Conservation (phyloP, 306 rosid species). For the Crataegus laevigata region DNA sequence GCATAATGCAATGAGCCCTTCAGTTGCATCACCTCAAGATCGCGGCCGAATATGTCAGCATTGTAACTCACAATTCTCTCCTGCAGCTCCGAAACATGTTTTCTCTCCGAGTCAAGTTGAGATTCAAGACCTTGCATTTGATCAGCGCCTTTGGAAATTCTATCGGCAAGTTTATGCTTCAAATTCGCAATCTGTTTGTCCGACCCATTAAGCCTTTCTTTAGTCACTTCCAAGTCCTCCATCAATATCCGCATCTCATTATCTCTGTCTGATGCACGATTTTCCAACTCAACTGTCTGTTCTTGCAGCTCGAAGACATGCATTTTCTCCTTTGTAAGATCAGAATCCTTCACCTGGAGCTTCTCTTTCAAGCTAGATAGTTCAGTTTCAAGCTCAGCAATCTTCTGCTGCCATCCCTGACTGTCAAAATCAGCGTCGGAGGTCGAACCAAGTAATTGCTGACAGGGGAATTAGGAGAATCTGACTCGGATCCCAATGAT, state of each 20-base stretch:
- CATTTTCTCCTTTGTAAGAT: slow-evolving; percentile 37
- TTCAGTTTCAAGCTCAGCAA: slow-evolving; percentile 30
- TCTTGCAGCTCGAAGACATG: slow-evolving; percentile 36
- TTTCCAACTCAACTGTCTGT: slow-evolving; percentile 32
- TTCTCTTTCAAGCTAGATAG: slow-evolving; percentile 29
- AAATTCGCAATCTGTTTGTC: slow-evolving; percentile 33
- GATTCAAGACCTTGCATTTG: slow-evolving; percentile 36
- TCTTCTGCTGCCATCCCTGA: slow-evolving; percentile 22
- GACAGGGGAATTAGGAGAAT: slow-evolving; percentile 19
- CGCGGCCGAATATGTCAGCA: slow-evolving; percentile 21
- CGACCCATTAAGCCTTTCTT: slow-evolving; percentile 32
- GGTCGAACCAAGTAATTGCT: slow-evolving; percentile 22
- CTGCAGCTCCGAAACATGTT: slow-evolving; percentile 28
- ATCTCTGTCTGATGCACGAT: slow-evolving; percentile 28
- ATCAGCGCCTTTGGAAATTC: slow-evolving; percentile 7
- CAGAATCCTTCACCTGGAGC: slow-evolving; percentile 33
- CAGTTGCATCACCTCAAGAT: slow-evolving; percentile 38
- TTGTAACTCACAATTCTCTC: slow-evolving; percentile 27
- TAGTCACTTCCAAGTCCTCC: slow-evolving; percentile 35
- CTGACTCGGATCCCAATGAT: slow-evolving; percentile 50
- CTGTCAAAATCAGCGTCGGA: slow-evolving; percentile 21
- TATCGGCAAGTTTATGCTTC: slow-evolving; percentile 28
- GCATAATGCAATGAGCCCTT: slow-evolving; percentile 30
- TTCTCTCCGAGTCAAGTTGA: slow-evolving; percentile 28
- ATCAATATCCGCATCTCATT: slow-evolving; percentile 32